Base-by-base conservation (phyloP, 352 stramenopile genomes). In the Phytophthora megakarya region DNA sequence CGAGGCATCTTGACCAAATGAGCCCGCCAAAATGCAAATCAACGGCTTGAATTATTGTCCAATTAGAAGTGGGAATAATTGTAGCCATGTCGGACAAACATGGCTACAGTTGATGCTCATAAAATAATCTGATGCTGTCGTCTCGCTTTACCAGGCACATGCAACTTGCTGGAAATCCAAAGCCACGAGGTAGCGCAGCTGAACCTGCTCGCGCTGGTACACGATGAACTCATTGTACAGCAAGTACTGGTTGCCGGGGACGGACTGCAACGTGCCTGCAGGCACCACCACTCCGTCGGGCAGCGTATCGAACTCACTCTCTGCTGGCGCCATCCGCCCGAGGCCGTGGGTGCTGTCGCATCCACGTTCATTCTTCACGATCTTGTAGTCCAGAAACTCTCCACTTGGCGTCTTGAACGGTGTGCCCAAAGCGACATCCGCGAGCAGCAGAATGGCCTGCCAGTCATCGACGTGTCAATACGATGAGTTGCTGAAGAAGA, bases 151-250 rank as follows among this genome's bases (percentile, higher is more conserved):
- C 57, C 59, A 72, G 26, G 40, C 58, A 16, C 19, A 66, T 1
- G 42, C 39, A 21, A 67, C 32, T 18, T 72, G 56, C 16, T 66
- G 23, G 23, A 77, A 68, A 26, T 75, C 51, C 43, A 76, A 16
- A 33, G 38, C 57, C 23, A 80, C 53, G 15, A 80, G 45, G 25
- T 80, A 80, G 30, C 69, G 69, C 39, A 80, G 54, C 46, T 78
- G 65, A 21, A 84, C 70, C 63, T 84, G 76, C 25, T 80, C 76
- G 30, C 42, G 67, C 28, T 64, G 70, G 25, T 81, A 81, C 33
- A 81, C 76, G 28, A 84, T 67, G 40, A 78, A 84, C 45, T 84
- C 76, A 51, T 75, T 80, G 60, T 78, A 81, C 22, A 84, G 40
- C 55, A 85, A 68, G 25, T 61, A 21, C 23, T 71, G 59, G 28